phyloP scores from a whole-genome alignment of 768 basidiomycete genomes.

The Hirschioporus abietinus region DNA sequence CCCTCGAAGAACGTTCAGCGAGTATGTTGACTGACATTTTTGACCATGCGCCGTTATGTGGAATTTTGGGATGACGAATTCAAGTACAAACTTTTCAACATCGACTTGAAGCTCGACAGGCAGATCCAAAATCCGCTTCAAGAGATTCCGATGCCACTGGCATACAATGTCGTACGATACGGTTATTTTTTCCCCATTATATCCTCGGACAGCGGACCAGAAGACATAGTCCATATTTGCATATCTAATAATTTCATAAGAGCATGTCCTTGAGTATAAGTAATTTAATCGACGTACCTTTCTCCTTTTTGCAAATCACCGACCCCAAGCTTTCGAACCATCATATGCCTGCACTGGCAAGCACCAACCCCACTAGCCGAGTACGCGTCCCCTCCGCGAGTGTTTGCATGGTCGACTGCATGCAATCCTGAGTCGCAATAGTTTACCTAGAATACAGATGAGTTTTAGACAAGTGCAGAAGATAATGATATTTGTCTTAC shows the following conservation, averaged over 20 bases:
- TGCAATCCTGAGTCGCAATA: constrained; percentile 9
- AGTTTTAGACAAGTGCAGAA: not conserved
- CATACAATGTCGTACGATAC: constrained; percentile 22
- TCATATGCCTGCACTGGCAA: constrained; percentile 19
- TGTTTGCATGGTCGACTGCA: constrained; percentile 14
- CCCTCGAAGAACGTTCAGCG: constrained; percentile 14
- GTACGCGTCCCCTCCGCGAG: constrained; percentile 6
- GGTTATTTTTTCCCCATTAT: not conserved
- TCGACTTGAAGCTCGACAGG: constrained; percentile 4
- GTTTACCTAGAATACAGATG: not conserved
- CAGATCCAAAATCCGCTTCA: constrained; percentile 6
- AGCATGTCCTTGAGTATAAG: not conserved
- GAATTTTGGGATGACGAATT: constrained; percentile 21
- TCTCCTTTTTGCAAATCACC: constrained; percentile 21
- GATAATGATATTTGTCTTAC: constrained; percentile 10
- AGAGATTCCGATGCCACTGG: constrained; percentile 17
- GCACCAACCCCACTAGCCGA: constrained; percentile 15
- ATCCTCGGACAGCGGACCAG: constrained; percentile 1
- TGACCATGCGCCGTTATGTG: constrained; percentile 16
- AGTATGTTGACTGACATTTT: constrained; percentile 17
- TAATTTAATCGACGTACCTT: constrained; percentile 7
- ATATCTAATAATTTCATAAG: constrained; percentile 12
- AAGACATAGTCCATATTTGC: constrained; percentile 22
- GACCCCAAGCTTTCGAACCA: constrained; percentile 24
- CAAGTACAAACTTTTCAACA: not conserved